Percentiles rank a stretch among this genome's conserved stretches.
Conservation (phyloP, 139 green algal genomes). For the Asterochloris sp. region DNA sequence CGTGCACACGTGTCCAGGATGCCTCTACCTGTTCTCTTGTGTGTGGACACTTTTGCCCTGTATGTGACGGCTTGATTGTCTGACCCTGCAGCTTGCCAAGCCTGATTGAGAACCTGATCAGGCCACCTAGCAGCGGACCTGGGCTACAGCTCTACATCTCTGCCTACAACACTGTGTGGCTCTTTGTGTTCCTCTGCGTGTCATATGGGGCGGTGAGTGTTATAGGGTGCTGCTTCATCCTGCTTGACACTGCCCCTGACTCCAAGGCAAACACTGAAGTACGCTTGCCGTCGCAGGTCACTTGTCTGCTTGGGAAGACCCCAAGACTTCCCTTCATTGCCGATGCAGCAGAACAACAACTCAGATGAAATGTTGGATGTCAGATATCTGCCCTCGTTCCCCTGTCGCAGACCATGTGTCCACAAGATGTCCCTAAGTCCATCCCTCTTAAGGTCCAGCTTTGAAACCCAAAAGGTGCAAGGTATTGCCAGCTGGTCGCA, state of each 20-base stretch:
- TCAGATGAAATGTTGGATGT: slow-evolving; percentile 10
- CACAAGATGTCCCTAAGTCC: no score
- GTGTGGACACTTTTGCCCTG: background rate
- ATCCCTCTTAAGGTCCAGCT: no score
- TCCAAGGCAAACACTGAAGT: background rate
- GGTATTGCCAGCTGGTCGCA: no score
- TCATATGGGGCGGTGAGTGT: slow-evolving; percentile 69
- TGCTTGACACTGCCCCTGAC: background rate
- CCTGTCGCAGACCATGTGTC: no score
- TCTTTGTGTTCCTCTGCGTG: slow-evolving; percentile 70
- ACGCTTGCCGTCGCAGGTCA: slow-evolving; percentile 40
- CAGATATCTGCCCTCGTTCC: no score
- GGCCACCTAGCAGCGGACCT: slow-evolving; percentile 40
- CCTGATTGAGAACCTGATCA: slow-evolving; percentile 47
- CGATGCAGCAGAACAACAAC: slow-evolving; percentile 72
- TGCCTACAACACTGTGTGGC: slow-evolving; percentile 75
- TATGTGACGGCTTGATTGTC: background rate
- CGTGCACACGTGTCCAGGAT: background rate
- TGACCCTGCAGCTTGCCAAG: slow-evolving; percentile 33
- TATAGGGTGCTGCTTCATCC: background rate
- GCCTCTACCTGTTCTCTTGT: background rate
- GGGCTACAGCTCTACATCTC: slow-evolving; percentile 66
- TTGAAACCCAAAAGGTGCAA: no score
- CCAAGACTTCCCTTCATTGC: slow-evolving; percentile 73
- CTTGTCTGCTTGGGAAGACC: slow-evolving; percentile 58